Evolutionary conservation across 352 stramenopile species (phyloP).

Genomic region (Globisporangium irregulare): DNA sequence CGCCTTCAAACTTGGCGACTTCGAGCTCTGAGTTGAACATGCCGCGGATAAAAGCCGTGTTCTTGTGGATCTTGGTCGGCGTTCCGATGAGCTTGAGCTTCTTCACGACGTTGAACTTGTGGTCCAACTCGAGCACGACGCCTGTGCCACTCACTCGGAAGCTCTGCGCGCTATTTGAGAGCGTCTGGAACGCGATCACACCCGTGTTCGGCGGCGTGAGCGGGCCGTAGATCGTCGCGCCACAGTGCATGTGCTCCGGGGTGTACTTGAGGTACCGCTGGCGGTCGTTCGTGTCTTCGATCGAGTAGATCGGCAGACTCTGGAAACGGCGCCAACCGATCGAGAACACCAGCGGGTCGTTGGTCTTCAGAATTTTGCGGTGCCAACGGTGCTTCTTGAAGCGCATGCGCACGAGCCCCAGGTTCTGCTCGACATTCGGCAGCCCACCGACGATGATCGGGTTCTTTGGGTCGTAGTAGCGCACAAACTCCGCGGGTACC

Average conservation of each 20-base stretch:
- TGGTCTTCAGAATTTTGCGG: conserved; percentile 97
- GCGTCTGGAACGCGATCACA: conserved; percentile 96
- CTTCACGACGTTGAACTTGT: conserved; percentile 98
- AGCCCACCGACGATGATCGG: conserved; percentile 93
- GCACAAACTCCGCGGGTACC: conserved; percentile 95
- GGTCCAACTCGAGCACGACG: conserved; percentile 96
- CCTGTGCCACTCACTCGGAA: conserved; percentile 98
- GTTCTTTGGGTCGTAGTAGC: conserved; percentile 90
- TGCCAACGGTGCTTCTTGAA: conserved; percentile 99
- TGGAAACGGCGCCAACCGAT: conserved; percentile 99
- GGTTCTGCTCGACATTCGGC: conserved; percentile 93
- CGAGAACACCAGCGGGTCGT: conserved; percentile 98
- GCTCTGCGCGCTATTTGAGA: conserved; percentile 88
- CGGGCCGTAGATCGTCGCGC: conserved; percentile 96
- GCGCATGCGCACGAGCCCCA: conserved; percentile 94
- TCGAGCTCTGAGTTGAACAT: conserved; percentile 96
- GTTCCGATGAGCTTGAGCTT: conserved; percentile 99
- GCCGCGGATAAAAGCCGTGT: conserved; percentile 98
- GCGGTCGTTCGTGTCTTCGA: conserved; percentile 97
- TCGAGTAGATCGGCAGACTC: conserved; percentile 97
- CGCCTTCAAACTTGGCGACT: conserved; percentile 97
- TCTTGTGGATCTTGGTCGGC: conserved; percentile 98
- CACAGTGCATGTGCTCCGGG: conserved; percentile 99
- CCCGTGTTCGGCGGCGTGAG: conserved; percentile 96
- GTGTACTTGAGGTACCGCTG: conserved; percentile 98